Conservation (phyloP, 805 yeast genomes). For the Cyberlindnera misumaiensis region DNA sequence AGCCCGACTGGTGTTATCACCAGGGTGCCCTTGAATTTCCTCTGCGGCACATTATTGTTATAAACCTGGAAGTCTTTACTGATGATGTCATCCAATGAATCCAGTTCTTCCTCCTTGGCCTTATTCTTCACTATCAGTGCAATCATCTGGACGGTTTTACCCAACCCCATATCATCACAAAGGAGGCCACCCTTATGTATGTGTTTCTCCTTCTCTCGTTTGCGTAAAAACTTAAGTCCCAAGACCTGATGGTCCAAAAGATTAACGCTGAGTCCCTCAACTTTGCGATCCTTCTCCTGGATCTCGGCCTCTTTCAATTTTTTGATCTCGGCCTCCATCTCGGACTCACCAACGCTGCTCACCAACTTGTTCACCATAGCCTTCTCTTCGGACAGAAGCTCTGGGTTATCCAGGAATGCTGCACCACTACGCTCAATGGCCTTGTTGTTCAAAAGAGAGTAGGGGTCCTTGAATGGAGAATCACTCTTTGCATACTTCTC, state of each 20-base stretch:
- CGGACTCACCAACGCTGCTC: constrained; percentile 8
- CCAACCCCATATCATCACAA: constrained; percentile 89
- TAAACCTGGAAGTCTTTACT: not conserved
- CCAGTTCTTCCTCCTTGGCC: constrained; percentile 11
- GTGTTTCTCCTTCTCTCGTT: constrained; percentile 28
- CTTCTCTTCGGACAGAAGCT: constrained; percentile 5
- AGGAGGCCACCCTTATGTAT: constrained; percentile 49
- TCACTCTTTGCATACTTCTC: constrained; percentile 13
- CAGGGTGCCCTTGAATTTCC: constrained; percentile 36
- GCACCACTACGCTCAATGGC: constrained; percentile 14
- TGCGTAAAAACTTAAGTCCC: constrained; percentile 36
- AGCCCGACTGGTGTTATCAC: constrained; percentile 73
- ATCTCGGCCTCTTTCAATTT: constrained; percentile 9
- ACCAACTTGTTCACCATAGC: constrained; percentile 12
- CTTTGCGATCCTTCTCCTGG: constrained; percentile 18
- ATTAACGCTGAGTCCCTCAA: constrained; percentile 33
- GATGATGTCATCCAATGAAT: constrained; percentile 6
- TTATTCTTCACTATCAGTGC: constrained; percentile 42
- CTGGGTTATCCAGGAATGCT: constrained; percentile 13
- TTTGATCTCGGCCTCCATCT: constrained; percentile 13
- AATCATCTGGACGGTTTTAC: constrained; percentile 75
- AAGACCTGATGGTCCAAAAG: constrained; percentile 40
- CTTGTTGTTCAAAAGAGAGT: constrained; percentile 14
- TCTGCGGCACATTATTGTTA: constrained; percentile 9
- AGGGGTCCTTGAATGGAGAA: constrained; percentile 21